phyloP scores from a whole-genome alignment of 208 protist genomes.

The Leishmania tarentolae region DNA sequence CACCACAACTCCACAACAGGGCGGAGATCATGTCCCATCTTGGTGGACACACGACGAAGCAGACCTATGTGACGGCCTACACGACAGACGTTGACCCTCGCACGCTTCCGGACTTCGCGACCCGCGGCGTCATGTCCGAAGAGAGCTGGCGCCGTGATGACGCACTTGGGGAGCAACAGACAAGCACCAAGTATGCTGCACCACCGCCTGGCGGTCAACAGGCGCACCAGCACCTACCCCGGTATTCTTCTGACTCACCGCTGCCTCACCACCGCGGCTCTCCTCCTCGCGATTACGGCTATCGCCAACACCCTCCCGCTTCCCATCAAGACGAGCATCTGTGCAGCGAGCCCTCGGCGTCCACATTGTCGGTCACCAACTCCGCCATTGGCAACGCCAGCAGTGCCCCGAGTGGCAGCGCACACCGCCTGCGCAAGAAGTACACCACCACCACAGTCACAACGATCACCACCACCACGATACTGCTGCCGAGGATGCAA shows the following conservation, averaged over 20 bases:
- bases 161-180: neutral
- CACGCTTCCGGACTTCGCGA: constrained; percentile 36
- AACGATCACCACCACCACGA: constrained; percentile 65
- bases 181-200: neutral
- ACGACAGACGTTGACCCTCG: constrained; percentile 48
- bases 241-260: neutral
- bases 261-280: neutral
- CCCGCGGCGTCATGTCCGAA: constrained; percentile 20
- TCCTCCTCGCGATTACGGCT: neutral
- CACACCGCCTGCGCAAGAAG: constrained; percentile 61
- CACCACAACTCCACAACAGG: neutral
- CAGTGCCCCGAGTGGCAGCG: neutral
- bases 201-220: neutral
- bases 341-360: neutral
- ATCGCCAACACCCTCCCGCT: constrained; percentile 3
- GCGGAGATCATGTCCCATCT: constrained; percentile 7
- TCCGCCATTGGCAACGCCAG: constrained; percentile 1
- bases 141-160: constrained; percentile 1
- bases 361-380: constrained; percentile 7
- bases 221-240: neutral
- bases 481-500: constrained; percentile 61
- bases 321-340: neutral
- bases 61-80: constrained; percentile 41
- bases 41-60: constrained; percentile 32
- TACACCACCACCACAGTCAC: constrained; percentile 76